Conservation (phyloP, 2,329 filamentous ascomycete species). For the Verticillium nonalfalfae region DNA sequence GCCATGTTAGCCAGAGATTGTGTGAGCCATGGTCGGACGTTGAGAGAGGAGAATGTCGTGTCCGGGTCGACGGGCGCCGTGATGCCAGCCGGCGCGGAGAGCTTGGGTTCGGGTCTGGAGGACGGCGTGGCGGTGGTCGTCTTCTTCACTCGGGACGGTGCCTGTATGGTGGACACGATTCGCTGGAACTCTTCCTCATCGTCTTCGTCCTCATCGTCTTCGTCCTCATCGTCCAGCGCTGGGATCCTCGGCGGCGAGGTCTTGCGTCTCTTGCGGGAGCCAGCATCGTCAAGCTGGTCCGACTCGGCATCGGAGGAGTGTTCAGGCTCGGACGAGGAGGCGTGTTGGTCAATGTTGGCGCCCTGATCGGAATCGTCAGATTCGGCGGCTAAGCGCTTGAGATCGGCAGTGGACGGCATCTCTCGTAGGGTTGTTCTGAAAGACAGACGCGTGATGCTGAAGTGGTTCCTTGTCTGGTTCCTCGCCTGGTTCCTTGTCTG, state of each 20-base stretch:
- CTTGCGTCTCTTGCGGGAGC: constrained; percentile 39
- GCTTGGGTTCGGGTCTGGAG: constrained; percentile 10
- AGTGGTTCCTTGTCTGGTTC: neutral
- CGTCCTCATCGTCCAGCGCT: constrained; percentile 21
- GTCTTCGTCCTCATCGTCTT: constrained; percentile 24
- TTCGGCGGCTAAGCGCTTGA: constrained; percentile 1
- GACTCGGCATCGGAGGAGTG: constrained; percentile 29
- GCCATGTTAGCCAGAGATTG: constrained; percentile 70
- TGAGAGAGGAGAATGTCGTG: constrained; percentile 64
- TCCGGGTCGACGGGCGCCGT: constrained; percentile 49
- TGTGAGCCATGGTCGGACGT: constrained; percentile 81
- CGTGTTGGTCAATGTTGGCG: constrained; percentile 6
- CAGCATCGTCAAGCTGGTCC: constrained; percentile 39
- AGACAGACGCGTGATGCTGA: neutral
- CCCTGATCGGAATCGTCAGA: constrained; percentile 1
- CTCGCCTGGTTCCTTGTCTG: no score
- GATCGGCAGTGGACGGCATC: constrained; percentile 7
- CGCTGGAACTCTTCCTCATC: constrained; percentile 23
- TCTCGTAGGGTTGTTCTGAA: neutral
- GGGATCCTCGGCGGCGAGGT: constrained; percentile 19
- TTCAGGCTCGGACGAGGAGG: constrained; percentile 5
- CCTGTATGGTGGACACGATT: constrained; percentile 35
- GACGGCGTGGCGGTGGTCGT: constrained; percentile 11
- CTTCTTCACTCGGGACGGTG: constrained; percentile 47
- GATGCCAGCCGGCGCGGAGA: constrained; percentile 25